phyloP scores from a whole-genome alignment of 2,329 filamentous ascomycete species.

The Pestalotiopsis sp. region DNA sequence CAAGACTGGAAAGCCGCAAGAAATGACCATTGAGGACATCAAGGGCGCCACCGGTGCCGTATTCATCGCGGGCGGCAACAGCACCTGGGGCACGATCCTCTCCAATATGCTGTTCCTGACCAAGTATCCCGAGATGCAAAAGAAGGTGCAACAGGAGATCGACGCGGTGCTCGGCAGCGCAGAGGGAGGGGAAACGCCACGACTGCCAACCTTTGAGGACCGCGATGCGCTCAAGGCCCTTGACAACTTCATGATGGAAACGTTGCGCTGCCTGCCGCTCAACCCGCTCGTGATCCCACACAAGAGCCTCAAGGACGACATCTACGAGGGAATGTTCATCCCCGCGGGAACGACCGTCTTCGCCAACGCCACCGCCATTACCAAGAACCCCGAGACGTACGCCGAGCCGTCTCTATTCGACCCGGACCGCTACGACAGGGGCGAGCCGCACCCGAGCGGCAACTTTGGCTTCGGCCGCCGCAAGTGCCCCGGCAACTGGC shows the following conservation, averaged over 20 bases:
- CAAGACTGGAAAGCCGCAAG: constrained; percentile 27
- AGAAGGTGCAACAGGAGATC: constrained; percentile 12
- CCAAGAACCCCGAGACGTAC: constrained; percentile 41
- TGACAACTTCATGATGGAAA: constrained; percentile 32
- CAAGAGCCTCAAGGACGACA: constrained; percentile 44
- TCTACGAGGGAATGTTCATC: constrained; percentile 53
- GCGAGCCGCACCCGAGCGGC: constrained; percentile 47
- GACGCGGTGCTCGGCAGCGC: constrained; percentile 27
- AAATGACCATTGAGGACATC: constrained; percentile 44
- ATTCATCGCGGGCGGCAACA: constrained; percentile 48
- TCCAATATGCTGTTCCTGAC: constrained; percentile 14
- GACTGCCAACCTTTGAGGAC: constrained; percentile 37
- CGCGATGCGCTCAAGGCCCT: constrained; percentile 30
- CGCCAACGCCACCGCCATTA: constrained; percentile 47
- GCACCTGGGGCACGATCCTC: constrained; percentile 43
- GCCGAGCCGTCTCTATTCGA: constrained; percentile 43
- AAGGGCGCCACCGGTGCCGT: constrained; percentile 51
- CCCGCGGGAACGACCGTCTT: constrained; percentile 51
- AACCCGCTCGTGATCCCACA: constrained; percentile 44
- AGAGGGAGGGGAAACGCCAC: constrained; percentile 3
- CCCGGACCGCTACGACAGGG: constrained; percentile 43
- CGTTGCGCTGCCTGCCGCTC: constrained; percentile 30
- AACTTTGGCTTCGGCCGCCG: constrained; percentile 56
- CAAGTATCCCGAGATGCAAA: constrained; percentile 13
- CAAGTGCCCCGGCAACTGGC: constrained; percentile 49